These are phyloP conservation scores for Pseudogymnoascus sp. DNA, from an alignment of 2,329 filamentous ascomycete genomes.

Conservation along the genomic window DNA sequence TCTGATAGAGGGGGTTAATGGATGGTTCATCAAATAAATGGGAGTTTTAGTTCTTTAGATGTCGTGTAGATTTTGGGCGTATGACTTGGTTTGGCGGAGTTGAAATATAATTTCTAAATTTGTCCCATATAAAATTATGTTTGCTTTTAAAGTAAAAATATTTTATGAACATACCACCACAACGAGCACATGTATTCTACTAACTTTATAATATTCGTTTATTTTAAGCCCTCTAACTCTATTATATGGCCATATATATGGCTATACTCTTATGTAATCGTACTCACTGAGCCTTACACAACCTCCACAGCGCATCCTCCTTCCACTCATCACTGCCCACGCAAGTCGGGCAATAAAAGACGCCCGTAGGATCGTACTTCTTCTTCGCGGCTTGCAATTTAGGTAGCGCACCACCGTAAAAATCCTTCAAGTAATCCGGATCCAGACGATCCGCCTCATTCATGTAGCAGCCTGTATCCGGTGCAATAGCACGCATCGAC, in stretches of 20 bases:
- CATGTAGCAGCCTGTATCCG: constrained; percentile 36
- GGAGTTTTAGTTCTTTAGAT: background rate
- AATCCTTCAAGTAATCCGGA: constrained; percentile 27
- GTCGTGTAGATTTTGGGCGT: background rate
- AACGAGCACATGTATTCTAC: background rate
- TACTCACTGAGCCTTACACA: background rate
- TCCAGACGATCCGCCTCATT: constrained; percentile 36
- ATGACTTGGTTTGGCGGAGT: background rate
- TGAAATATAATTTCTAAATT: background rate
- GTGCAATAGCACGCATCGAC: constrained; percentile 31
- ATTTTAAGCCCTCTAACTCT: background rate
- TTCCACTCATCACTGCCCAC: constrained; percentile 32
- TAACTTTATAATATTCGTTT: background rate
- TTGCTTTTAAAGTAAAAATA: background rate
- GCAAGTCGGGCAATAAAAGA: constrained; percentile 35
- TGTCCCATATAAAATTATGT: background rate
- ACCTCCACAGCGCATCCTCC: background rate
- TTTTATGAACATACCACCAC: background rate
- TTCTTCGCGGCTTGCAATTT: constrained; percentile 29
- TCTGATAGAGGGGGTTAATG: too few relatives aligned
- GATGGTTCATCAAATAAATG: background rate
- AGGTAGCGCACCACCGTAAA: constrained; percentile 32
- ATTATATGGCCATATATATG: background rate
- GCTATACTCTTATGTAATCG: background rate
- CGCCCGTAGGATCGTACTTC: constrained; percentile 28